A percentile compares a stretch with the other conserved stretches of the same genome.
Evolutionary conservation across 129 eudicot species (phyloP).

Genomic region (Saussurea involucrata): DNA sequence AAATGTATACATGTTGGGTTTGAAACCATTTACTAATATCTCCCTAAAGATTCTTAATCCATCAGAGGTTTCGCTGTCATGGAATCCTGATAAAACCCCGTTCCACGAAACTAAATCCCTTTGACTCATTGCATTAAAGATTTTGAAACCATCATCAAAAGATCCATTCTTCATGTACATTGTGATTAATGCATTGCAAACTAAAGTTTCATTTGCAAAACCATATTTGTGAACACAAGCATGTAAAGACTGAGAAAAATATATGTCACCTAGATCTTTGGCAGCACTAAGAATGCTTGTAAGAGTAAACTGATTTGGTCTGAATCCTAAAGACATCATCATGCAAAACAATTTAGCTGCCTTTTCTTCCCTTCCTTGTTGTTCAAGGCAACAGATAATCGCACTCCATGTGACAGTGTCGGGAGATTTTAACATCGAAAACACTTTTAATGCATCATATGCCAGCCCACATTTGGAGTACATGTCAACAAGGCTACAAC

Average conservation of each 20-base stretch:
- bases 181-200: constrained; percentile 39
- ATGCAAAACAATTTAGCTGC: constrained; percentile 31
- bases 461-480: constrained; percentile 38
- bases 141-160: constrained; percentile 27
- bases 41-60: constrained; percentile 30
- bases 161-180: constrained; percentile 36
- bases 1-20: constrained; percentile 38
- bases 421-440: constrained; percentile 29
- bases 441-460: constrained; percentile 38
- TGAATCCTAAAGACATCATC: constrained; percentile 34
- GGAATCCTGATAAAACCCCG: constrained; percentile 41
- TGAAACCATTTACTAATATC: constrained; percentile 39
- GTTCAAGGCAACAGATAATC: constrained; percentile 41
- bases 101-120: constrained; percentile 49
- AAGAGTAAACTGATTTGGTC: constrained; percentile 42
- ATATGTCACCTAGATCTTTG: constrained; percentile 26
- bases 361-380: constrained; percentile 35
- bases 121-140: constrained; percentile 26
- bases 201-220: constrained; percentile 31
- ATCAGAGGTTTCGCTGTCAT: constrained; percentile 24
- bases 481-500: constrained; percentile 42
- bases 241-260: constrained; percentile 32
- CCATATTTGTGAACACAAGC: constrained; percentile 42
- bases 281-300: constrained; percentile 41
- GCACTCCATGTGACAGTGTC: constrained; percentile 46